Percentiles rank a stretch among this genome's conserved stretches.
Conservation (phyloP, 176 grass and related monocot genomes). For the Elymus sibiricus region DNA sequence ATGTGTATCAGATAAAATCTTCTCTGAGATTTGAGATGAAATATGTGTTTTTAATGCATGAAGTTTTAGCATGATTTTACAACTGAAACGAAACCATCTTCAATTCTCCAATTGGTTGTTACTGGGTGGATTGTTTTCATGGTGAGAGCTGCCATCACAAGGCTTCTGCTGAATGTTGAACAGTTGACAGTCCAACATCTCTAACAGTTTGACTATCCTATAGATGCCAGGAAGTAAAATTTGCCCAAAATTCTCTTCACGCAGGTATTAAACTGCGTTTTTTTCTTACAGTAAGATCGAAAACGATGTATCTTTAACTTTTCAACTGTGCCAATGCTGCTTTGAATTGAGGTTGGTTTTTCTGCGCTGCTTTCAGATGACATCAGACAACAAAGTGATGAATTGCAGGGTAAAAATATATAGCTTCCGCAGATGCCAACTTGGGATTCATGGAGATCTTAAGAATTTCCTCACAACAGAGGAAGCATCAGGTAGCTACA, state of each 20-base stretch:
- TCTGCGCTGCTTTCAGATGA: not conserved
- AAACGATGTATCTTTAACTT: not conserved
- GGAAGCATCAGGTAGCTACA: conserved; percentile 10
- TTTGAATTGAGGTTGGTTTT: not conserved
- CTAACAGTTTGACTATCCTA: not conserved
- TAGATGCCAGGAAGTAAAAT: not conserved
- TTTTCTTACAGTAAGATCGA: too few relatives aligned
- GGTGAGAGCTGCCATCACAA: not conserved
- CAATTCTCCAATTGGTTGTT: not conserved
- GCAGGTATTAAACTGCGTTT: too few relatives aligned
- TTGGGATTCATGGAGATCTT: conserved; percentile 22
- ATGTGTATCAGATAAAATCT: not conserved
- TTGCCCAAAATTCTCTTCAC: not conserved
- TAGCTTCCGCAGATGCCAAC: not conserved
- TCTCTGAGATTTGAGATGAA: not conserved
- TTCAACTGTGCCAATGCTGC: not conserved
- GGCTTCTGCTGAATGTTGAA: not conserved
- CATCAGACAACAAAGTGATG: not conserved
- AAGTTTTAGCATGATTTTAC: not conserved
- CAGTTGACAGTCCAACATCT: not conserved
- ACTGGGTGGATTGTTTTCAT: not conserved
- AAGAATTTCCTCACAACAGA: conserved; percentile 17
- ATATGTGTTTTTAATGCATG: not conserved
- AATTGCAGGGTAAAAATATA: not conserved
- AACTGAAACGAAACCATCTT: not conserved